Evolutionary conservation across 2,329 filamentous ascomycete genomes (phyloP).

Genomic region (Pseudogymnoascus verrucosus): DNA sequence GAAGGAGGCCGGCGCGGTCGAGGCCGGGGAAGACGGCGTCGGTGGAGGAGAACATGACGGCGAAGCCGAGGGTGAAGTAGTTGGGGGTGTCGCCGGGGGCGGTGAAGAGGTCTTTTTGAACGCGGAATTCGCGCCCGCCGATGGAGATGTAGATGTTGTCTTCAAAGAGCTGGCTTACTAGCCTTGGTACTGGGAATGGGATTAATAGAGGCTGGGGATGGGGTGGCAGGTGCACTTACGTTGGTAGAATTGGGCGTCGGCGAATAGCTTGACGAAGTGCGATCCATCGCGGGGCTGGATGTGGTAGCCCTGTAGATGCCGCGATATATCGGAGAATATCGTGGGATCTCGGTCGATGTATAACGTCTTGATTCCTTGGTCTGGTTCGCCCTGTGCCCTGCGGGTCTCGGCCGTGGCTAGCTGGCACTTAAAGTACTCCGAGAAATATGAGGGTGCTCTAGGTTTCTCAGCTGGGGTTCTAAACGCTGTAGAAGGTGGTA

Average conservation of each 20-base stretch:
- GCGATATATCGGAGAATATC: slow-evolving; percentile 81
- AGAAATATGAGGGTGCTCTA: slow-evolving; percentile 92
- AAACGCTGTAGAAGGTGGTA: not conserved
- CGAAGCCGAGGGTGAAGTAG: slow-evolving; percentile 88
- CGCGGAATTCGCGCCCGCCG: slow-evolving; percentile 78
- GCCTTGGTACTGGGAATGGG: slow-evolving; percentile 60
- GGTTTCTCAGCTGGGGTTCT: slow-evolving; percentile 36
- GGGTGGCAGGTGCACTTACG: too few relatives aligned
- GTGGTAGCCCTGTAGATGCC: slow-evolving; percentile 90
- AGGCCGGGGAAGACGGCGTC: slow-evolving; percentile 80
- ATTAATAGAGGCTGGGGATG: not conserved
- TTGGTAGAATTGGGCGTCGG: slow-evolving; percentile 91
- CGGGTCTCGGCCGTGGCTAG: slow-evolving; percentile 55
- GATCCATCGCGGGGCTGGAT: slow-evolving; percentile 71
- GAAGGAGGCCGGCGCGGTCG: slow-evolving; percentile 67
- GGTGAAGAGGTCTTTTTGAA: slow-evolving; percentile 80
- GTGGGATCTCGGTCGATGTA: slow-evolving; percentile 91
- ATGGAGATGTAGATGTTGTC: slow-evolving; percentile 90
- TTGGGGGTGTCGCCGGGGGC: slow-evolving; percentile 87
- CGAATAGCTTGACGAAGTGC: slow-evolving; percentile 87
- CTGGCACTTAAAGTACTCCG: slow-evolving; percentile 84
- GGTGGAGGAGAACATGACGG: slow-evolving; percentile 74
- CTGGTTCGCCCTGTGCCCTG: slow-evolving; percentile 36
- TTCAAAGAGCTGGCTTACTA: slow-evolving; percentile 86
- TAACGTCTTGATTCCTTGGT: slow-evolving; percentile 57